These are phyloP conservation scores for Annulohypoxylon maeteangense DNA, from an alignment of 495 filamentous ascomycete genomes.

Conservation along the genomic window DNA sequence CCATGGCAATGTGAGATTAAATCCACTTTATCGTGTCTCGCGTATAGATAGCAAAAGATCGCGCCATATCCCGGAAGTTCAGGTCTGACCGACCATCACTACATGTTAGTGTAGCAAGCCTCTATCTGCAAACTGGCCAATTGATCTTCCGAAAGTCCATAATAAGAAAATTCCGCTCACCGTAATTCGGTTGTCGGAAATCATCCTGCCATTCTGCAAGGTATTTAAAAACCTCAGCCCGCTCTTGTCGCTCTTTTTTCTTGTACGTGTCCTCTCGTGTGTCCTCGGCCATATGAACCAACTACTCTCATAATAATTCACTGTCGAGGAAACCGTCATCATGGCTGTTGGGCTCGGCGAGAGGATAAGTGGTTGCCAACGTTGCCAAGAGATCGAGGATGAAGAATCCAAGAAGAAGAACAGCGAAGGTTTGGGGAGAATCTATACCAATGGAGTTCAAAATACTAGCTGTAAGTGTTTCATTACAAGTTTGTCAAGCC, in stretches of 20 bases:
- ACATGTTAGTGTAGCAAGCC: conserved; percentile 25
- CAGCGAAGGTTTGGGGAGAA: conserved; percentile 6
- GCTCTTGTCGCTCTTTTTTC: conserved; percentile 1
- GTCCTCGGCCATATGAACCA: conserved; percentile 1
- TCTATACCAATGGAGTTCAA: not conserved
- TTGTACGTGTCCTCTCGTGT: conserved; percentile 13
- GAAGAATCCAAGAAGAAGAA: conserved; percentile 38
- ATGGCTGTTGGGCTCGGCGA: conserved; percentile 40
- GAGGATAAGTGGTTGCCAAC: conserved; percentile 25
- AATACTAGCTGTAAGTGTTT: conserved; percentile 24
- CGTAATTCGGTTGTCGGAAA: conserved; percentile 29
- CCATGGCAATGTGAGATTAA: conserved; percentile 16
- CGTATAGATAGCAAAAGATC: conserved; percentile 34
- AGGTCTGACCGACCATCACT: conserved; percentile 20
- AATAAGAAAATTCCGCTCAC: conserved; percentile 38
- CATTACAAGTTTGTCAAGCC: not conserved
- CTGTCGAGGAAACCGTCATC: not conserved
- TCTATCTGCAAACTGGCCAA: conserved; percentile 31
- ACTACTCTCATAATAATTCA: not conserved
- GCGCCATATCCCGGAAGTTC: conserved; percentile 28
- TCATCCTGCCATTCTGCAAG: not conserved
- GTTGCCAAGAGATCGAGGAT: conserved; percentile 42
- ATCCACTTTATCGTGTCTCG: conserved; percentile 36
- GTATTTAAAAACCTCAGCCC: conserved; percentile 31
- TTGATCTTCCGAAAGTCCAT: conserved; percentile 37